Base-by-base conservation (phyloP, 2,329 filamentous ascomycete genomes). In the Boeremia exigua region DNA sequence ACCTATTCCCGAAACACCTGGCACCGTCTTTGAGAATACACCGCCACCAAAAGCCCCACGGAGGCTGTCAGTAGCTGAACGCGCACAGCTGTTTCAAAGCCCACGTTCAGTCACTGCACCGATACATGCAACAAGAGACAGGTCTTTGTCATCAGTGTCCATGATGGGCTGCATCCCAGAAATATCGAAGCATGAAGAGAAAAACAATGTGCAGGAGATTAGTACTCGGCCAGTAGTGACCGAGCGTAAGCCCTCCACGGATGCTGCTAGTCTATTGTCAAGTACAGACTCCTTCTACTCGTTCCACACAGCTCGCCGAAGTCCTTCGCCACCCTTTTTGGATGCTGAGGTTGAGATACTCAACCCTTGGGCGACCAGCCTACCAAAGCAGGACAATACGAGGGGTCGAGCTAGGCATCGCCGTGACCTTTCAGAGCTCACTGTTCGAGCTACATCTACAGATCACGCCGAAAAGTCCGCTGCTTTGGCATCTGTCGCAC, bases 211-310 rank as follows among this genome's bases (percentile, higher is more conserved):
- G 19, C 25, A 7, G 14, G 37, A 46, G 12, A 25, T 28, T 17
- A 48, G 55, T 36, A 58, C 56, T 27, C 60, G 55, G 45, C 59
- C 33, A 29, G 40, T 34, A 15, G 30, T 60, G 5, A 39, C 70
- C 6, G 61, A 67, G 23, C 65, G 59, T 9, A 65, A 68, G 23
- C 59, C 66, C 9, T 68, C 68, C 9, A 49, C 58, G 2, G 75
- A 75, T 15, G 65, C 67, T 4, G 54, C 62, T 23, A 77, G 75
- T 57, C 47, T 73, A 14, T 48, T 68, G 27, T 77, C 75, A 2
- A 73, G 68, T 39, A 53, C 59, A n/a, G 73, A 75, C 48, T 75
- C 74, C 0, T 78, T 77, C 62, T 71, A 77, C 50, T 75, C 74
- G 2, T 17, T 73, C 6, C 66, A 66, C 14, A 67, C 66, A 11